These are phyloP conservation scores for Leishmania tarentolae DNA, from an alignment of 208 protist species.

Conservation along the genomic window DNA sequence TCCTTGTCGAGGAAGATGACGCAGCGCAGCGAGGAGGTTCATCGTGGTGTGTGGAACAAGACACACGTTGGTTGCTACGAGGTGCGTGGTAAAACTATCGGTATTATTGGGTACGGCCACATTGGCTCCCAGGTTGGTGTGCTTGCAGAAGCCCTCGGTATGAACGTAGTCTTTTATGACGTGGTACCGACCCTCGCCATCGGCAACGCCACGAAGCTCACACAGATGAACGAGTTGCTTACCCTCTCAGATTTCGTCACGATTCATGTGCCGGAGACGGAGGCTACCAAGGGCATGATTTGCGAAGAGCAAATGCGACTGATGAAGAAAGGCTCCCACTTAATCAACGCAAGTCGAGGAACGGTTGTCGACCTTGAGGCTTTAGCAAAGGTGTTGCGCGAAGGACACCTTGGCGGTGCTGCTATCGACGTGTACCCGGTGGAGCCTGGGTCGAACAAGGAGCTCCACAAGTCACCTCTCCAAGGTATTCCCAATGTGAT, in stretches of 20 bases:
- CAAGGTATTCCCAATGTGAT: slow-evolving; percentile 93
- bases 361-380: slow-evolving; percentile 86
- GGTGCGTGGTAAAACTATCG: slow-evolving; percentile 86
- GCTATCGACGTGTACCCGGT: slow-evolving; percentile 93
- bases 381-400: slow-evolving; percentile 66
- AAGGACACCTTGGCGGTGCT: slow-evolving; percentile 83
- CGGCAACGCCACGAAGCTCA: slow-evolving; percentile 78
- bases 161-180: slow-evolving; percentile 94
- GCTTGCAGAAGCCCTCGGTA: slow-evolving; percentile 92
- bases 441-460: slow-evolving; percentile 74
- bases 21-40: slow-evolving; percentile 88
- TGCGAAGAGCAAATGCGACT: slow-evolving; percentile 54
- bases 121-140: slow-evolving; percentile 94
- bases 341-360: slow-evolving; percentile 88
- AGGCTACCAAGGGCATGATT: slow-evolving; percentile 83
- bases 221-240: slow-evolving; percentile 78
- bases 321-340: slow-evolving; percentile 83
- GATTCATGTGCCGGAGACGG: slow-evolving; percentile 91
- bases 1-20: slow-evolving; percentile 84
- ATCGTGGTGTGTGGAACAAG: slow-evolving; percentile 91
- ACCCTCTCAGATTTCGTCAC: slow-evolving; percentile 89
- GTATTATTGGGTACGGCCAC: slow-evolving; percentile 95
- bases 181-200: slow-evolving; percentile 87
- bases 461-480: slow-evolving; percentile 63
- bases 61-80: slow-evolving; percentile 78